A percentile compares a stretch with the other conserved stretches of the same genome.
These are phyloP conservation scores for Termitomyces heimii DNA, from an alignment of 768 basidiomycete genomes.

Conservation along the genomic window DNA sequence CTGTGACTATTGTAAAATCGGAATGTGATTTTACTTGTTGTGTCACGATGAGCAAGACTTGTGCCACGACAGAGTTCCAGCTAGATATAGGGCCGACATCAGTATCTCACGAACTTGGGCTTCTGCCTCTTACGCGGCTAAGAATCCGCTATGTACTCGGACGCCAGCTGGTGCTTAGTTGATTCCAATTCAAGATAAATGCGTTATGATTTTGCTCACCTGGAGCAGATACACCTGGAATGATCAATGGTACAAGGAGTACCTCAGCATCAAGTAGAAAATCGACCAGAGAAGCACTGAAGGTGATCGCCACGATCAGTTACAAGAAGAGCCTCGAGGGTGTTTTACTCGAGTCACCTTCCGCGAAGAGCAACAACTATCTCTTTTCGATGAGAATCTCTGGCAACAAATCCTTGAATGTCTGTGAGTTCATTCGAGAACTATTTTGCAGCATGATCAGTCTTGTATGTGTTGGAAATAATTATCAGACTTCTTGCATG, in stretches of 20 bases:
- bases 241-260: slow-evolving; percentile 35
- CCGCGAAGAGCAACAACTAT: slow-evolving; percentile 45
- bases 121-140: slow-evolving; percentile 32
- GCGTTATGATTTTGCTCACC: slow-evolving; percentile 18
- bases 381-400: slow-evolving; percentile 39
- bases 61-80: slow-evolving; percentile 35
- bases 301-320: neutral
- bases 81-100: slow-evolving; percentile 20
- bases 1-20: slow-evolving; percentile 28
- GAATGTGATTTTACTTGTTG: neutral
- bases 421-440: slow-evolving; percentile 36
- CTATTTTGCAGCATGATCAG: slow-evolving; percentile 16
- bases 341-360: slow-evolving; percentile 27
- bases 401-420: slow-evolving; percentile 44
- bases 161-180: slow-evolving; percentile 24
- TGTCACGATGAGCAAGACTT: slow-evolving; percentile 2
- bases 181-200: neutral
- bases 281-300: slow-evolving; percentile 36
- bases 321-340: neutral
- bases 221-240: slow-evolving; percentile 37
- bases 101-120: neutral
- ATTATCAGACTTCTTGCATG: slow-evolving; percentile 13
- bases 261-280: slow-evolving; percentile 37
- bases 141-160: slow-evolving; percentile 44
- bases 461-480: neutral